These are phyloP conservation scores for Pascua sp. DNA, from an alignment of 1,284 basidiomycete genomes.

Conservation along the genomic window DNA sequence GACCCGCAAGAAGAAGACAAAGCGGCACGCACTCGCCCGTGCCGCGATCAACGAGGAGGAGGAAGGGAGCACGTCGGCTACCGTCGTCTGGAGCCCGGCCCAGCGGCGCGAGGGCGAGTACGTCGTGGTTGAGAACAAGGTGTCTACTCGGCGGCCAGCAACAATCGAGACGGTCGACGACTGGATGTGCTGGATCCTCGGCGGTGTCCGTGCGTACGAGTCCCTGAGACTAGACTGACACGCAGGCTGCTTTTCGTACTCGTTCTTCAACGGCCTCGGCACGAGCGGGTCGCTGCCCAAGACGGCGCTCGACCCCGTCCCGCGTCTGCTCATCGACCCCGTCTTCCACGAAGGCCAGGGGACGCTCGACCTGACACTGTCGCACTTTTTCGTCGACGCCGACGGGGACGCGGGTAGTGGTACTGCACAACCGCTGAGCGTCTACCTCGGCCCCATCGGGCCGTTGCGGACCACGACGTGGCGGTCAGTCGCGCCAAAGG, in stretches of 20 bases:
- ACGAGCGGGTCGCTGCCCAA: conserved; percentile 7
- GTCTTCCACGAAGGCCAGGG: conserved; percentile 60
- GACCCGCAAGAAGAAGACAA: conserved; percentile 29
- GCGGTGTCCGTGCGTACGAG: conserved; percentile 78
- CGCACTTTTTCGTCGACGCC: conserved; percentile 62
- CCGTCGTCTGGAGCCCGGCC: conserved; percentile 31
- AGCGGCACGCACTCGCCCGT: conserved; percentile 34
- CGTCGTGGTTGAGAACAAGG: conserved; percentile 10
- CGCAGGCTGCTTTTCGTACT: conserved; percentile 34
- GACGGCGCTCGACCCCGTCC: conserved; percentile 69
- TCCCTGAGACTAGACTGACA: neutral
- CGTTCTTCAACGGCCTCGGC: conserved; percentile 26
- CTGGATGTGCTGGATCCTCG: conserved; percentile 92
- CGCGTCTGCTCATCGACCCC: conserved; percentile 76
- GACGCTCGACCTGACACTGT: conserved; percentile 74
- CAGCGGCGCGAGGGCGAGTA: conserved; percentile 11
- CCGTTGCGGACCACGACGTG: conserved; percentile 58
- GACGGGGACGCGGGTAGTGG: conserved; percentile 1
- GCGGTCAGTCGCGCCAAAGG: conserved; percentile 34
- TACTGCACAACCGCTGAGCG: conserved; percentile 58
- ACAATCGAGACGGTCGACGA: conserved; percentile 65
- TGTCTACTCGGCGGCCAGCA: neutral
- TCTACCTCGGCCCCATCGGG: conserved; percentile 84
- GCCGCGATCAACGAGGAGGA: conserved; percentile 38
- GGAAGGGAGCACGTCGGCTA: conserved; percentile 24